These are phyloP conservation scores for Verticillium dahliae DNA, from an alignment of 2,329 filamentous ascomycete species.

Conservation along the genomic window DNA sequence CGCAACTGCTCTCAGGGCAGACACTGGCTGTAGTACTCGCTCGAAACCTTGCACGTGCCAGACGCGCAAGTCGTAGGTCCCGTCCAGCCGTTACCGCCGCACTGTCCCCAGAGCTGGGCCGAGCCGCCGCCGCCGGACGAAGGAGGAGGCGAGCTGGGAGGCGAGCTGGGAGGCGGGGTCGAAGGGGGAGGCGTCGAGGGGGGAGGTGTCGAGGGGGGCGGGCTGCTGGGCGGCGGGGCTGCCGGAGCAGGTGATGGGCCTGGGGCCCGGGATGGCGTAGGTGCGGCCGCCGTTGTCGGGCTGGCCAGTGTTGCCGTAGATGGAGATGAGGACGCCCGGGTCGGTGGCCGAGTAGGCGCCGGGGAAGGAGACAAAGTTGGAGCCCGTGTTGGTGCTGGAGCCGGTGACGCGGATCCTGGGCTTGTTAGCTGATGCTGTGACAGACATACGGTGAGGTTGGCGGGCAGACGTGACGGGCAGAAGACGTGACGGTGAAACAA, in stretches of 20 bases:
- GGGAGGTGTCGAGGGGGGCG: slow-evolving; percentile 1
- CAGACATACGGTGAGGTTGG: not conserved
- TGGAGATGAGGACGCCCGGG: slow-evolving; percentile 4
- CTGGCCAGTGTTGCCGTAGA: slow-evolving; percentile 7
- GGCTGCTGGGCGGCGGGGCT: not conserved
- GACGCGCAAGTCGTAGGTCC: slow-evolving; percentile 18
- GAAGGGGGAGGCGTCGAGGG: not conserved
- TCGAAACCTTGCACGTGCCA: slow-evolving; percentile 19
- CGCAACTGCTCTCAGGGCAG: slow-evolving; percentile 14
- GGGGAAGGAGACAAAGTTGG: slow-evolving; percentile 30
- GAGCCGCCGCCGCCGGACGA: slow-evolving; percentile 5
- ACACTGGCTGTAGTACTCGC: slow-evolving; percentile 21
- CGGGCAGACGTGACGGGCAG: not conserved
- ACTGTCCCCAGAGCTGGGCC: slow-evolving; percentile 15
- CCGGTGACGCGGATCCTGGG: slow-evolving; percentile 15
- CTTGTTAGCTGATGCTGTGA: not conserved
- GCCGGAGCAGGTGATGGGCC: not conserved
- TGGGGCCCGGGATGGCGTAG: not conserved
- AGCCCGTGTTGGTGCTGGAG: slow-evolving; percentile 25
- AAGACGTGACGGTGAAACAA: no score
- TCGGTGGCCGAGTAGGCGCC: slow-evolving; percentile 21
- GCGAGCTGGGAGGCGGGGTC: slow-evolving; percentile 1
- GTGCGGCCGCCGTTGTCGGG: slow-evolving; percentile 8
- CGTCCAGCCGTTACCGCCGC: slow-evolving; percentile 16
- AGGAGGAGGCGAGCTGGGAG: slow-evolving; percentile 3